These are phyloP conservation scores for Carpinus viminea DNA, from an alignment of 306 rosid genomes.

Conservation along the genomic window DNA sequence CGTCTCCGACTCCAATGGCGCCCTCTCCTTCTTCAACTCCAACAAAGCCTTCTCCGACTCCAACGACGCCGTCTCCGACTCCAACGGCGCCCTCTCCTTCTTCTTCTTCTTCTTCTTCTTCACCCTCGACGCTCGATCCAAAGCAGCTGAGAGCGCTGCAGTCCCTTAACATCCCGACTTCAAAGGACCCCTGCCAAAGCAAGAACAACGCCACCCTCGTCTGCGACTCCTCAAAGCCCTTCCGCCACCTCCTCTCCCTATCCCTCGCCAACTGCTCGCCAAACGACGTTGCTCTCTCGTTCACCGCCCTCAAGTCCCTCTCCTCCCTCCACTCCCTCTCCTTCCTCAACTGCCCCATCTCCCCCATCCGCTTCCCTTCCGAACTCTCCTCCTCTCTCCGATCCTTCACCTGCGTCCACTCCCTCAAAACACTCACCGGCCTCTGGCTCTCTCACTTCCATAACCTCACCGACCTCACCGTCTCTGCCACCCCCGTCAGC, in stretches of 20 bases:
- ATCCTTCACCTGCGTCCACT: conserved; percentile 63
- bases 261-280: conserved; percentile 67
- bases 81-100: background rate
- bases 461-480: conserved; percentile 77
- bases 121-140: conserved; percentile 68
- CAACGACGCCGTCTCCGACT: conserved; percentile 27
- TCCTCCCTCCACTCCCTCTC: conserved; percentile 70
- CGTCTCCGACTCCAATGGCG: conserved; percentile 9
- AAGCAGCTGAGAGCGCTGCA: conserved; percentile 78
- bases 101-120: conserved; percentile 21
- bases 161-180: conserved; percentile 84
- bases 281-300: conserved; percentile 72
- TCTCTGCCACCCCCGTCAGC: conserved; percentile 49
- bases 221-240: conserved; percentile 74
- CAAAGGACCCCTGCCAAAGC: conserved; percentile 75
- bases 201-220: conserved; percentile 55
- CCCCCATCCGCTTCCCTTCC: conserved; percentile 79
- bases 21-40: conserved; percentile 18
- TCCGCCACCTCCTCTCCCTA: conserved; percentile 77
- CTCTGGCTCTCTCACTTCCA: conserved; percentile 78
- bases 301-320: conserved; percentile 91
- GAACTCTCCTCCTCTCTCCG: conserved; percentile 70
- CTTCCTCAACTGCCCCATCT: conserved; percentile 75
- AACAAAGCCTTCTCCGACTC: conserved; percentile 8
- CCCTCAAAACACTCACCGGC: conserved; percentile 71